Conservation (phyloP, 1,284 basidiomycete species). For the Hemileia vastatrix region DNA sequence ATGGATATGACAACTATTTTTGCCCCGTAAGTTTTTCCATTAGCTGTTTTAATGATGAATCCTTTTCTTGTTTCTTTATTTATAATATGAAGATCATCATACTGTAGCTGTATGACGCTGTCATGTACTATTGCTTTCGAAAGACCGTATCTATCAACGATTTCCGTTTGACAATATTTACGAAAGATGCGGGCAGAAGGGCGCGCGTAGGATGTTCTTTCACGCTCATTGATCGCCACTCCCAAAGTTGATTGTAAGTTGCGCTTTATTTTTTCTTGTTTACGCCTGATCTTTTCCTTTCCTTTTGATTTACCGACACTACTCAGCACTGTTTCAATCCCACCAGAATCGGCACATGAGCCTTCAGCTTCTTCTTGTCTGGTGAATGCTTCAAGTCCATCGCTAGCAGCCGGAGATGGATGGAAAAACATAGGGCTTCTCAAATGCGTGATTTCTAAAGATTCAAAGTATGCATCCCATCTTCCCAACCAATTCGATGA, state of each 20-base stretch:
- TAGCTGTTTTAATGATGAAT: slow-evolving; percentile 7
- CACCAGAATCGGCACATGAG: slow-evolving; percentile 8
- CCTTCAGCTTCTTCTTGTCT: slow-evolving; percentile 6
- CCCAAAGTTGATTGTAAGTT: slow-evolving; percentile 11
- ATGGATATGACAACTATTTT: slow-evolving; percentile 23
- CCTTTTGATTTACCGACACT: slow-evolving; percentile 19
- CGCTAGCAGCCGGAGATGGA: slow-evolving; percentile 22
- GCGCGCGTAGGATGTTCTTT: slow-evolving; percentile 17
- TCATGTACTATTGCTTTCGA: slow-evolving; percentile 10
- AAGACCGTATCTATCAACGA: slow-evolving; percentile 16
- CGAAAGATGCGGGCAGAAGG: slow-evolving; percentile 13
- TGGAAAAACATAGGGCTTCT: slow-evolving; percentile 47
- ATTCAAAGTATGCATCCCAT: slow-evolving; percentile 32
- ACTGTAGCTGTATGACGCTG: slow-evolving; percentile 1
- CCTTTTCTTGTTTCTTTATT: slow-evolving; percentile 7
- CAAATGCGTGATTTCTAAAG: slow-evolving; percentile 34
- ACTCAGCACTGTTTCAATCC: slow-evolving; percentile 11
- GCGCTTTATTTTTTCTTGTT: not conserved
- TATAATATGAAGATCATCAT: slow-evolving; percentile 9
- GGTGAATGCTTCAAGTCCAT: slow-evolving; percentile 21
- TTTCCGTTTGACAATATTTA: slow-evolving; percentile 14
- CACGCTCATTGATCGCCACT: slow-evolving; percentile 16
- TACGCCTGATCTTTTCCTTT: slow-evolving; percentile 5
- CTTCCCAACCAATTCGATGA: slow-evolving; percentile 26
- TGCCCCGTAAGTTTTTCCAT: slow-evolving; percentile 15